Base-by-base conservation (phyloP, 106 monocot genomes). In the Platanthera guangdongensis region DNA sequence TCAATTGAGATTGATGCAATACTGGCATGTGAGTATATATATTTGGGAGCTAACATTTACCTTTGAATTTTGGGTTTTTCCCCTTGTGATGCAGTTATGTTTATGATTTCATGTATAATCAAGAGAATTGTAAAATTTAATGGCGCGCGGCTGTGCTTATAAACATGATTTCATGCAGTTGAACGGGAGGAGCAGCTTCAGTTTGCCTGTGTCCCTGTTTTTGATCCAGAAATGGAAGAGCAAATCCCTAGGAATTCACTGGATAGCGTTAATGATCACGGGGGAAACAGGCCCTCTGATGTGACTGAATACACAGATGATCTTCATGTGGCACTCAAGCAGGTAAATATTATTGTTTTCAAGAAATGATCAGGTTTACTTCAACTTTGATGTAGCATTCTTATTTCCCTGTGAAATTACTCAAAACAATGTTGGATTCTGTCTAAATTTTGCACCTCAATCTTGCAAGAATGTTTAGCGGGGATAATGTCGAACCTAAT, bases 261-360 rank as follows among this genome's bases (percentile, higher is more conserved):
- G 70, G 70, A 48, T 70, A 70, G 14, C 47, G 1, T 14, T 47
- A 48, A n/a, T 16, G 65, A 65, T 65, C 18, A 65, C 7, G 30
- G 25, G 65, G 65, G 65, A 70, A 48, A 47, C 70, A 25, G n/a
- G 16, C 4, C 70, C 47, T 47, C 30, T 47, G 30, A 70, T 47
- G 46, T 70, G 51, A 50, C 6, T 50, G 72, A 72, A 72, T 13
- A 72, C 21, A 21, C 21, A 11, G 72, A 72, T 50, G 72, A 72
- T 51, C 72, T 72, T 4, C 72, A 72, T 51, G 72, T 50, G 19
- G 72, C 72, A 49, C 72, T 72, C 50, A 51, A 72, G 51, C 72
- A 72, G 72, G 72, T 72, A 72, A 72, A 72, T 21, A 47, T 19
- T 4, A 50, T 22, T 72, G 1, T 51, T 50, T 21, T 72, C 51